Percentiles rank a stretch among this genome's conserved stretches.
Evolutionary conservation across 2,329 filamentous ascomycete genomes (phyloP).

Genomic region (Trichophyton rubrum): DNA sequence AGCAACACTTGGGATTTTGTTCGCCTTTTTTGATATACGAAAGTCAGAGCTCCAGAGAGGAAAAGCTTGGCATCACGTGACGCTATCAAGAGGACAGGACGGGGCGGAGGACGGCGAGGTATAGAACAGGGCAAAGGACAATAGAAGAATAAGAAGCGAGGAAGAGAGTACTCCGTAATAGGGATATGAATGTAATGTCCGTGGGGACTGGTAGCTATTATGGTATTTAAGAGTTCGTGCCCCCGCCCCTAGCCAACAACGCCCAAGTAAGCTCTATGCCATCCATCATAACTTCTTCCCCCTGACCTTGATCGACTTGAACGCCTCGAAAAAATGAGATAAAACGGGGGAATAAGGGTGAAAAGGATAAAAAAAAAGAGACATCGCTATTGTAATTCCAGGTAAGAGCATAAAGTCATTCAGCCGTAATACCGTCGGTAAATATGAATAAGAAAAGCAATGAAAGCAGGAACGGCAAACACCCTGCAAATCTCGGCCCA

Average conservation of each 20-base stretch:
- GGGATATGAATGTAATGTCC: background rate
- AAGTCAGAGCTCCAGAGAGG: background rate
- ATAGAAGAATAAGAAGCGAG: background rate
- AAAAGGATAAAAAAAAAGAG: no score
- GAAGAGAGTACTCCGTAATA: background rate
- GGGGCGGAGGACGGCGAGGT: background rate
- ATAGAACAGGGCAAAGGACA: background rate
- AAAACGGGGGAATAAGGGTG: background rate
- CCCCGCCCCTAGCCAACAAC: background rate
- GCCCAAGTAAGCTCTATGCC: background rate
- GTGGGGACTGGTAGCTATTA: background rate
- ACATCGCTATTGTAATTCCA: background rate
- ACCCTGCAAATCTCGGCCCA: conserved; percentile 26
- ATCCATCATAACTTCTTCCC: background rate
- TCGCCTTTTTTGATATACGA: background rate
- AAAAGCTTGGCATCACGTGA: background rate
- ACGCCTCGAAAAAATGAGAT: background rate
- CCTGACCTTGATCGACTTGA: background rate
- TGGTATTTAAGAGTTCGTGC: background rate
- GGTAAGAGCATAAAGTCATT: background rate
- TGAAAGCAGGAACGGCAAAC: conserved; percentile 20
- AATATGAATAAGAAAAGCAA: conserved; percentile 14
- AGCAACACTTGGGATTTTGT: background rate
- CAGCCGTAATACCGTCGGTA: background rate
- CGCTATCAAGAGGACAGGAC: background rate